Percentiles rank a stretch among this genome's conserved stretches.
phyloP scores from a whole-genome alignment of 192 early-diverging fungal genomes.

The Piromyces finnis region DNA sequence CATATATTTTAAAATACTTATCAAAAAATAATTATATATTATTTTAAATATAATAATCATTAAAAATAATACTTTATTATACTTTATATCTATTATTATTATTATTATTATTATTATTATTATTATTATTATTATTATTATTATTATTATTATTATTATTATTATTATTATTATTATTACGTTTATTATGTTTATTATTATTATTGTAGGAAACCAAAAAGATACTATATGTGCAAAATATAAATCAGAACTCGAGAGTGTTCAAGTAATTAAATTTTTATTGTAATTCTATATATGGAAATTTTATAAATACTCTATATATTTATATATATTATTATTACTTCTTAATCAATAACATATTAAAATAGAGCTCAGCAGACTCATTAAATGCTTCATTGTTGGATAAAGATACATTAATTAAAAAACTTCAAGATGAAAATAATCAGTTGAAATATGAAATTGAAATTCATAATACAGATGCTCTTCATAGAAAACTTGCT shows the following conservation, averaged over 20 bases:
- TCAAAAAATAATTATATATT: neutral
- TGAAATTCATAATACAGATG: slow-evolving; percentile 2
- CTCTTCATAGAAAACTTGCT: slow-evolving; percentile 8
- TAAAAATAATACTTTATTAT: slow-evolving; percentile 1
- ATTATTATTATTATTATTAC: no score
- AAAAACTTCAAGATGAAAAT: slow-evolving; percentile 9
- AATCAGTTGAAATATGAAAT: neutral
- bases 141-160: neutral
- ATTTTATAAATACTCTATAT: no score
- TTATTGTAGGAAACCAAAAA: neutral
- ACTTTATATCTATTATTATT: neutral
- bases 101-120: neutral
- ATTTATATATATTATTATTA: no score
- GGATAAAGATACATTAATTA: slow-evolving; percentile 5
- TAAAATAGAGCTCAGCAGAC: neutral
- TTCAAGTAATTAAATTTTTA: neutral
- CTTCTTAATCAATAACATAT: no score
- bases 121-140: neutral
- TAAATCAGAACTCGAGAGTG: neutral
- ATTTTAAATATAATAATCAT: slow-evolving; percentile 6
- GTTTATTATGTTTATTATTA: neutral
- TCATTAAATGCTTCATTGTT: slow-evolving; percentile 2
- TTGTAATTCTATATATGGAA: no score
- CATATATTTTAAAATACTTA: no score
- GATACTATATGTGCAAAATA: neutral